Evolutionary conservation across 139 green algal species (phyloP), one percentile per base, ranked within the genome.

Genomic region (Chlorella vulgaris): DNA sequence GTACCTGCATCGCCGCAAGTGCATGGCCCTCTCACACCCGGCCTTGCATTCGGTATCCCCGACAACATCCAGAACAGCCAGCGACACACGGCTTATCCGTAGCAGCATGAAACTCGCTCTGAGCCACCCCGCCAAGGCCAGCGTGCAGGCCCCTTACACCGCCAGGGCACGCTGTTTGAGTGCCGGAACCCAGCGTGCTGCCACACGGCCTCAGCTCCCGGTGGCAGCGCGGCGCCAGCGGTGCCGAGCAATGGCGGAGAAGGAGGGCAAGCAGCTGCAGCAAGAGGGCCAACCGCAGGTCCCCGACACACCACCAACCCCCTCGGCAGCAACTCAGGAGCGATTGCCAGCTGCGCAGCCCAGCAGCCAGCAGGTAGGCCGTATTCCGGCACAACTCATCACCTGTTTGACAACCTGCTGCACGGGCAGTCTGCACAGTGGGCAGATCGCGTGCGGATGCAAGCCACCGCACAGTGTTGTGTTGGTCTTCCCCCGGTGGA

Each of bases 241-340:
- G 15, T 76, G 69, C 69, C 69, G 53, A 26, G 73, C 73, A 1
- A 60, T 53, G 19, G 53, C 28, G 1, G 73, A 79, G 31, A 67
- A 79, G 51, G 53, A 79, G 73, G 42, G 69, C 73, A 79, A 33
- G 28, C 65, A 83, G 76, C 61, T 36, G 47, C 62, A 78, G 40
- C 69, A 61, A 38, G 65, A 73, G 31, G 63, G 76, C 21, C 39
- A 55, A 74, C 65, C 85, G 3, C 29, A 78, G 40, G 80, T 84
- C 5, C 84, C 84, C 13, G 76, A 83, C 63, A 58, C 60, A 1
- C 58, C 84, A 35, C 84, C 78, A 0, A 39, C 81, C 2, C 51
- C 78, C n/a, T 50, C 58, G 24, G 15, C n/a, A 78, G 71, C 71
- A 67, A 50, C 40, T 13, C 67, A 61, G 43, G 42, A 63, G 69